phyloP scores from a whole-genome alignment of 1,139 yeast genomes.

The Diutina scorzettiae region DNA sequence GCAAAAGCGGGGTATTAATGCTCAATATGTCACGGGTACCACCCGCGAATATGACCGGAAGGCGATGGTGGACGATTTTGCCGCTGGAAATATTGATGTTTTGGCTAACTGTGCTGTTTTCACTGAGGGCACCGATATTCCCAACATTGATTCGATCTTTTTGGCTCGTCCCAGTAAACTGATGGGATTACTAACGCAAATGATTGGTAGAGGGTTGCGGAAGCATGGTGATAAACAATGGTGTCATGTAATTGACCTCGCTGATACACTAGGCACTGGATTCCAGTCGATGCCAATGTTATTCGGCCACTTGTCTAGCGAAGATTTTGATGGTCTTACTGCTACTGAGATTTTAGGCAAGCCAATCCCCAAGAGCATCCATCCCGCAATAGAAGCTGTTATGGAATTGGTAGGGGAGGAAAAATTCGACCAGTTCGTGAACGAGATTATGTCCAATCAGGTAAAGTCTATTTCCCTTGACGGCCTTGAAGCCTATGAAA shows the following conservation, averaged over 20 bases:
- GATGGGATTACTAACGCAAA: slow-evolving; percentile 59
- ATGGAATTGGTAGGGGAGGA: slow-evolving; percentile 12
- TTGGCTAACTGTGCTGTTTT: slow-evolving; percentile 81
- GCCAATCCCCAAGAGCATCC: background rate
- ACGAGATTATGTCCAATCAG: slow-evolving; percentile 9
- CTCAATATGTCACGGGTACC: slow-evolving; percentile 63
- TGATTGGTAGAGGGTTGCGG: slow-evolving; percentile 87
- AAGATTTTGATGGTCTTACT: slow-evolving; percentile 14
- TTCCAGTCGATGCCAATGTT: slow-evolving; percentile 52
- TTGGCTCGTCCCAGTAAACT: slow-evolving; percentile 79
- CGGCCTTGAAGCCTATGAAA: slow-evolving; percentile 20
- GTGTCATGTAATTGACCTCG: slow-evolving; percentile 74
- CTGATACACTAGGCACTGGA: slow-evolving; percentile 47
- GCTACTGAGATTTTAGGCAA: slow-evolving; percentile 19
- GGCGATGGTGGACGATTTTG: slow-evolving; percentile 44
- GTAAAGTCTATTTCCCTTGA: slow-evolving; percentile 19
- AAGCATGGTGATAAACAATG: slow-evolving; percentile 44
- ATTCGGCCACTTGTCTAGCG: slow-evolving; percentile 27
- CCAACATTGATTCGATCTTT: slow-evolving; percentile 72
- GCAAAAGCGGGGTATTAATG: slow-evolving; percentile 48
- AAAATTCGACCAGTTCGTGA: slow-evolving; percentile 10
- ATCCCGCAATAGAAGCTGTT: slow-evolving; percentile 9
- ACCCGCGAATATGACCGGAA: slow-evolving; percentile 46
- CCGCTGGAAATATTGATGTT: slow-evolving; percentile 52
- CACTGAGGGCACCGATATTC: slow-evolving; percentile 94